Evolutionary conservation across 2,329 filamentous ascomycete genomes (phyloP).

Genomic region (Leptographium radiaticola): DNA sequence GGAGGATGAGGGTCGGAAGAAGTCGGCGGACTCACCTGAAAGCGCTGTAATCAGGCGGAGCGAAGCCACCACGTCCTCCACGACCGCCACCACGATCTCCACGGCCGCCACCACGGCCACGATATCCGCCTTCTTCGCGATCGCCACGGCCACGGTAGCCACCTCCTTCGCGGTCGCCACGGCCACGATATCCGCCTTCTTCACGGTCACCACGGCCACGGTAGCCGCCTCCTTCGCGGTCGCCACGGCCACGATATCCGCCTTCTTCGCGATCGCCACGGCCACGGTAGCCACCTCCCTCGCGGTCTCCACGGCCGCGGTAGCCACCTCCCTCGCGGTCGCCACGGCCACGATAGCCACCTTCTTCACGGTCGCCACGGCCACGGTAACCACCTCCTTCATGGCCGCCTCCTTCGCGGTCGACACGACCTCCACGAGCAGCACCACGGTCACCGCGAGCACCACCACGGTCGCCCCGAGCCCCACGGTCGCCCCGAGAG

Average conservation of each 20-base stretch:
- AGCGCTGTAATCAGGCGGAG: slow-evolving; percentile 12
- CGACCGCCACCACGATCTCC: neutral
- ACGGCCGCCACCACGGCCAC: neutral
- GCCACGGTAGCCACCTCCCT: neutral
- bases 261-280: slow-evolving; percentile 1
- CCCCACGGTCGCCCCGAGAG: slow-evolving; percentile 1
- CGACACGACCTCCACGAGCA: slow-evolving; percentile 2
- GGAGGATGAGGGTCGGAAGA: neutral
- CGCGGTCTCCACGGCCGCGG: neutral
- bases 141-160: neutral
- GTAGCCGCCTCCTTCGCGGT: neutral
- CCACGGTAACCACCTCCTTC: neutral
- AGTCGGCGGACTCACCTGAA: slow-evolving; percentile 18
- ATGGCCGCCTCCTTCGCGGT: neutral
- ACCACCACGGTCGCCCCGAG: slow-evolving; percentile 10
- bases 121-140: neutral
- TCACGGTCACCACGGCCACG: neutral
- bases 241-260: neutral
- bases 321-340: neutral
- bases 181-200: neutral
- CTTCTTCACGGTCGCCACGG: neutral
- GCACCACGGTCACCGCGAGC: slow-evolving; percentile 10
- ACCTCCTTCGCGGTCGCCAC: neutral
- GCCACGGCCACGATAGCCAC: neutral
- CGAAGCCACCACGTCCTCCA: slow-evolving; percentile 13